phyloP scores from a whole-genome alignment of 2,329 filamentous ascomycete genomes.

The Colletotrichum trifolii region DNA sequence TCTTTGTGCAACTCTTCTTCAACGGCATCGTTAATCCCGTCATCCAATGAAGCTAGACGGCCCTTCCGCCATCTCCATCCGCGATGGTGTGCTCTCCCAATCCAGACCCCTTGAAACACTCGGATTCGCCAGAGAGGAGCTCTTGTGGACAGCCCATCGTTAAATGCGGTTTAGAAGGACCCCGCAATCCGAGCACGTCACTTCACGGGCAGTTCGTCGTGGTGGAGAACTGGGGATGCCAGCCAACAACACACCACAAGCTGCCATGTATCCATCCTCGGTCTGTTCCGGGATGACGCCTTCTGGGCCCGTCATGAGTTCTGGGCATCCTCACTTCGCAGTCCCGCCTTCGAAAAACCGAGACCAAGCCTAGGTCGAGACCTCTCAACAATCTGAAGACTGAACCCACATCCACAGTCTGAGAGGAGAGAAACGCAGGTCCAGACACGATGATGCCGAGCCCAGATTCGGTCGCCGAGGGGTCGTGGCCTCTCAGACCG shows the following conservation, averaged over 20 bases:
- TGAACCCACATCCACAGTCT: background rate
- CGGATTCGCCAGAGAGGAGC: slow-evolving; percentile 1
- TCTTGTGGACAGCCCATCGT: slow-evolving; percentile 7
- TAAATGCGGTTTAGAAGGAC: slow-evolving; percentile 12
- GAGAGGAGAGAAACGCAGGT: background rate
- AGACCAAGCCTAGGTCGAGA: too few species aligned
- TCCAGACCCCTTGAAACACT: background rate
- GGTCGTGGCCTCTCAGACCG: slow-evolving; percentile 4
- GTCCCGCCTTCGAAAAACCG: too few species aligned
- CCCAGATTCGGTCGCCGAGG: slow-evolving; percentile 10
- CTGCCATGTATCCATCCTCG: background rate
- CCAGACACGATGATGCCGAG: slow-evolving; percentile 16
- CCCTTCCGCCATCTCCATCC: slow-evolving; percentile 4
- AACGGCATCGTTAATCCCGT: background rate
- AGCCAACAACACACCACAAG: slow-evolving; percentile 5
- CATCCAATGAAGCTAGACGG: background rate
- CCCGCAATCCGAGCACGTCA: slow-evolving; percentile 30
- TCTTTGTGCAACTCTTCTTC: background rate
- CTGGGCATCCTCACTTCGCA: too few species aligned
- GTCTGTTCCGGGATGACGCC: slow-evolving; percentile 20
- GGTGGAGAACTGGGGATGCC: slow-evolving; percentile 26
- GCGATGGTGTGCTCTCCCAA: slow-evolving; percentile 23
- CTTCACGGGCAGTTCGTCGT: background rate
- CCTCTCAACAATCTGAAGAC: too few species aligned
- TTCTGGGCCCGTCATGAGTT: too few species aligned